phyloP scores from a whole-genome alignment of 164 flowering plant species.

The Dillenia turbinata region DNA sequence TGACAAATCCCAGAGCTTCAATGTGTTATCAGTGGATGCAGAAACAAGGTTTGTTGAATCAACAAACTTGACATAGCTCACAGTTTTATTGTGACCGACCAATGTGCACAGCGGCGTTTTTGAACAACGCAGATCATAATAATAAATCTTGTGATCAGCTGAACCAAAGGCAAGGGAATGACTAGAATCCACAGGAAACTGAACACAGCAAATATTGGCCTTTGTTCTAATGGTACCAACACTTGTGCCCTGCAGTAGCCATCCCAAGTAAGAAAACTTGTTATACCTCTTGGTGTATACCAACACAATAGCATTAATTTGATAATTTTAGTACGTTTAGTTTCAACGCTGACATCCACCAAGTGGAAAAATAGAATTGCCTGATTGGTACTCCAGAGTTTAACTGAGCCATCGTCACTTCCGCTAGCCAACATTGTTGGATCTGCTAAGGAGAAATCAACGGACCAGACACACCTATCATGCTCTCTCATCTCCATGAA shows the following conservation, averaged over 20 bases:
- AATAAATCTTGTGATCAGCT: slow-evolving; percentile 89
- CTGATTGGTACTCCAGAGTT: slow-evolving; percentile 99
- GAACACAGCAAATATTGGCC: slow-evolving; percentile 97
- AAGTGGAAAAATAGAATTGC: slow-evolving; percentile 90
- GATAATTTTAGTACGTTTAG: slow-evolving; percentile 78
- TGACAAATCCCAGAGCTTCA: slow-evolving; percentile 96
- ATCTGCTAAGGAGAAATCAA: slow-evolving; percentile 84
- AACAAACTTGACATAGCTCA: slow-evolving; percentile 94
- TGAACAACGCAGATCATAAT: slow-evolving; percentile 80
- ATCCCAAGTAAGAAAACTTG: slow-evolving; percentile 45
- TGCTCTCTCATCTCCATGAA: slow-evolving; percentile 85
- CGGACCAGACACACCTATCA: slow-evolving; percentile 92
- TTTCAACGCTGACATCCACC: slow-evolving; percentile 92
- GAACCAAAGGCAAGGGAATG: slow-evolving; percentile 90
- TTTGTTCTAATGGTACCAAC: slow-evolving; percentile 79
- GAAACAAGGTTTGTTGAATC: slow-evolving; percentile 81
- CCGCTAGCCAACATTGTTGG: slow-evolving; percentile 96
- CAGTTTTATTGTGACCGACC: slow-evolving; percentile 77
- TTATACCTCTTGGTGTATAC: slow-evolving; percentile 28
- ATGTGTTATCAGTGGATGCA: slow-evolving; percentile 89
- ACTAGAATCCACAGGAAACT: slow-evolving; percentile 77
- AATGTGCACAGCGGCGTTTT: slow-evolving; percentile 72
- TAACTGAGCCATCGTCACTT: slow-evolving; percentile 92
- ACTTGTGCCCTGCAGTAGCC: slow-evolving; percentile 74
- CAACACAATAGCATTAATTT: slow-evolving; percentile 27